Conservation (phyloP, 2,329 filamentous ascomycete species). For the Teratosphaeria zuluensis region DNA sequence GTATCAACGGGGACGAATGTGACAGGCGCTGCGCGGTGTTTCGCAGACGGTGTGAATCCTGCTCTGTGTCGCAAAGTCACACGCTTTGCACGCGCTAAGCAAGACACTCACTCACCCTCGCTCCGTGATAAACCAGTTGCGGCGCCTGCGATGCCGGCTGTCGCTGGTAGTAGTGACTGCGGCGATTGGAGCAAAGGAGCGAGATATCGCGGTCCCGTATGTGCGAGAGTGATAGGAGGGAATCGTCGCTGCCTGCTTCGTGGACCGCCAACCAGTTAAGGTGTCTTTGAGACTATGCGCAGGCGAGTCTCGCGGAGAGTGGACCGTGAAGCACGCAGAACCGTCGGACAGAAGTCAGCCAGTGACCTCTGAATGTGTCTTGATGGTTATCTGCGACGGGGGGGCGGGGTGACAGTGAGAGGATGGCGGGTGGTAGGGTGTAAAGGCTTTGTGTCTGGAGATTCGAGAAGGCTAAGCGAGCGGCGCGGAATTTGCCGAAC, state of each 20-base stretch:
- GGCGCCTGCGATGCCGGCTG: neutral
- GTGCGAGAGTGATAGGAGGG: neutral
- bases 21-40: neutral
- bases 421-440: constrained; percentile 9
- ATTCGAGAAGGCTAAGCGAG: constrained; percentile 2
- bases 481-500: neutral
- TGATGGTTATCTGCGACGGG: constrained; percentile 15
- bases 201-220: neutral
- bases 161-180: neutral
- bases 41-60: neutral
- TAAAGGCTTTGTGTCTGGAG: constrained; percentile 3
- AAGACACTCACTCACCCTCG: constrained; percentile 18
- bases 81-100: neutral
- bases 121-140: constrained; percentile 12
- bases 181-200: neutral
- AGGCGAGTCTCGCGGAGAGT: constrained; percentile 20
- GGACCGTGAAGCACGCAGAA: constrained; percentile 9
- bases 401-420: constrained; percentile 9
- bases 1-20: neutral
- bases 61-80: constrained; percentile 1
- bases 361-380: constrained; percentile 5
- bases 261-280: constrained; percentile 49
- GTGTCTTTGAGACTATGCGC: constrained; percentile 40
- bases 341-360: constrained; percentile 1
- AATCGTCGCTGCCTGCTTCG: constrained; percentile 11